Evolutionary conservation across 1,284 basidiomycete genomes (phyloP), one percentile per base, ranked within the genome.

Genomic region (Agaricales sp.): DNA sequence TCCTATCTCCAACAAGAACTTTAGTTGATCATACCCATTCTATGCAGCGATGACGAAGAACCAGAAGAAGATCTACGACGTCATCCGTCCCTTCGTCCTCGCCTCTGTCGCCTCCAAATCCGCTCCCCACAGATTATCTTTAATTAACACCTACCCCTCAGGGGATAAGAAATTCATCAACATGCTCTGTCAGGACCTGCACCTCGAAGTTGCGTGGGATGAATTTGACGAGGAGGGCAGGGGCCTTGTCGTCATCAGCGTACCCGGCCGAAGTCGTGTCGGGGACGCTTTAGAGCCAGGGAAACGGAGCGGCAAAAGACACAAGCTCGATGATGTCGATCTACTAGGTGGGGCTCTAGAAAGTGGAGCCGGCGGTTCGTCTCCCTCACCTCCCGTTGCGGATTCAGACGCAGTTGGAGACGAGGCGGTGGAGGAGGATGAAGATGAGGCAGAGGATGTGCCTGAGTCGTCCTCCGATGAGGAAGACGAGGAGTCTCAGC

Each of bases 141-240:
- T 95, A 67, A 77, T 77, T 22, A 93, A 94, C 59, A 73, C 71
- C 8, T 84, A 93, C 63, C 73, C 87, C 0, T 80, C 88, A 2
- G 71, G 80, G 24, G 92, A 96, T 56, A 74, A 86, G 25, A 70
- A 69, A 46, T 95, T 96, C 59, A 80, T 96, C 44, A 74, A 68
- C 44, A 78, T 77, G 24, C 70, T 97, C 16, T 82, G 85, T 3
- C 74, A 80, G 37, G 82, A 90, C 46, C 63, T 96, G 37, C 80
- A 90, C 60, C 72, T 96, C 4, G 73, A 67, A 23, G 64, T 92
- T 30, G 73, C 81, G 19, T 97, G 92, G 89, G 93, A 96, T 61
- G 92, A 94, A 59, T 92, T 82, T 55, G 86, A 93, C 57, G 85
- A 87, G 1, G 71, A 89, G 39, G 92, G 90, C 51, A 77, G 84